These are phyloP conservation scores for Calonectria crousiana DNA, from an alignment of 2,329 filamentous ascomycete genomes.

Conservation along the genomic window DNA sequence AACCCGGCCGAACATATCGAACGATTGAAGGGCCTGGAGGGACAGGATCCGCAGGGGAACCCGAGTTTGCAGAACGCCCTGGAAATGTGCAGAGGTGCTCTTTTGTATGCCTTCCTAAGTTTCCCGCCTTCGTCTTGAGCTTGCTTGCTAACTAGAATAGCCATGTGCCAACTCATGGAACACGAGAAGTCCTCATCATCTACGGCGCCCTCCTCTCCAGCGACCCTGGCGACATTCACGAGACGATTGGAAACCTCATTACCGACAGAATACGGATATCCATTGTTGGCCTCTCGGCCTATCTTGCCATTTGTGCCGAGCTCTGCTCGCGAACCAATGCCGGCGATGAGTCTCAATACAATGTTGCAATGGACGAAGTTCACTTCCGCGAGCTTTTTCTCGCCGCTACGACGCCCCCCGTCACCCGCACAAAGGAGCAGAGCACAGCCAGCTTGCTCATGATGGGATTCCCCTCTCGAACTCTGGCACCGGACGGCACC, in stretches of 20 bases:
- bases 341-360: slow-evolving; percentile 81
- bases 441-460: slow-evolving; percentile 79
- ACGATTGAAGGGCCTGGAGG: slow-evolving; percentile 75
- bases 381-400: slow-evolving; percentile 93
- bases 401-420: slow-evolving; percentile 88
- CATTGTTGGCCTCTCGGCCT: slow-evolving; percentile 90
- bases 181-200: slow-evolving; percentile 90
- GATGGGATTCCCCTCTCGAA: slow-evolving; percentile 97
- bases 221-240: slow-evolving; percentile 95
- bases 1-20: slow-evolving; percentile 91
- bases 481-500: slow-evolving; percentile 74
- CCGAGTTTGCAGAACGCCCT: slow-evolving; percentile 93
- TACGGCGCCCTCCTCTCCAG: slow-evolving; percentile 91
- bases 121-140: neutral
- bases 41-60: slow-evolving; percentile 77
- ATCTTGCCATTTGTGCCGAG: slow-evolving; percentile 92
- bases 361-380: slow-evolving; percentile 79
- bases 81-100: slow-evolving; percentile 90
- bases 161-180: slow-evolving; percentile 93
- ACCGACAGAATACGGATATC: slow-evolving; percentile 87
- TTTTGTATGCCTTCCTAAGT: slow-evolving; percentile 70
- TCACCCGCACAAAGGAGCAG: slow-evolving; percentile 75
- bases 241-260: slow-evolving; percentile 84
- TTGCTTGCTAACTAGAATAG: slow-evolving; percentile 54
- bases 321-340: slow-evolving; percentile 89